Evolutionary conservation across 352 stramenopile genomes (phyloP), one percentile per base, ranked within the genome.

Genomic region (Globisporangium rhizosaccharum): DNA sequence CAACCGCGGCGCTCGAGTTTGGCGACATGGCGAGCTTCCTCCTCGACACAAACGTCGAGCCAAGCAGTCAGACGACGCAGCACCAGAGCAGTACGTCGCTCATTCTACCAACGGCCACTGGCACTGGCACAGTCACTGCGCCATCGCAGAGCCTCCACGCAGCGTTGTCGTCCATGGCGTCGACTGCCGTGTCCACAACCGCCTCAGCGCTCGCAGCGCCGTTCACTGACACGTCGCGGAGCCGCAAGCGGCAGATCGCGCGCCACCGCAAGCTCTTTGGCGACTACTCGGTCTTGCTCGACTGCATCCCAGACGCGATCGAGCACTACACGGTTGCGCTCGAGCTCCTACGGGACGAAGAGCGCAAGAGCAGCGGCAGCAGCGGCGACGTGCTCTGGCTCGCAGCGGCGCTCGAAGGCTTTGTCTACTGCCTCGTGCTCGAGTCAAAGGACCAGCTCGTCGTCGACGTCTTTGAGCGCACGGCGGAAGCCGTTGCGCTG

Each of bases 241-340:
- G 70, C 53, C 71, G 76, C 25, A 84, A 84, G 47, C 64, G 80
- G 20, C 74, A 89, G 47, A 33, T 80, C 3, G 80, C 75, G 30
- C 78, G 86, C 2, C 72, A 89, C 15, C 65, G 81, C 10, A 95
- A 95, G 55, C 75, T 95, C 25, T 73, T 92, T 56, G 86, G 82
- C 0, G 86, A 95, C 56, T 95, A 91, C 61, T 76, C 75, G 12
- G 66, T 89, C 37, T 70, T 95, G 2, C 64, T 92, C 26, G 72
- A 70, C 39, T 91, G 80, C 36, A 39, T 89, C 5, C 72, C 77
- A 1, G 79, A 88, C 30, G 86, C 86, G 1, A 36, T 89, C 10
- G 75, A 90, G 45, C 84, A 90, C 56, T 95, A 94, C 53, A 61
- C 72, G 0, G 52, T 73, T 0, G 84, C 83, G 10, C 71, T 94